Percentiles rank a stretch among this genome's conserved stretches.
Conservation (phyloP, 148 eudicot species). For the Cornus controversa region DNA sequence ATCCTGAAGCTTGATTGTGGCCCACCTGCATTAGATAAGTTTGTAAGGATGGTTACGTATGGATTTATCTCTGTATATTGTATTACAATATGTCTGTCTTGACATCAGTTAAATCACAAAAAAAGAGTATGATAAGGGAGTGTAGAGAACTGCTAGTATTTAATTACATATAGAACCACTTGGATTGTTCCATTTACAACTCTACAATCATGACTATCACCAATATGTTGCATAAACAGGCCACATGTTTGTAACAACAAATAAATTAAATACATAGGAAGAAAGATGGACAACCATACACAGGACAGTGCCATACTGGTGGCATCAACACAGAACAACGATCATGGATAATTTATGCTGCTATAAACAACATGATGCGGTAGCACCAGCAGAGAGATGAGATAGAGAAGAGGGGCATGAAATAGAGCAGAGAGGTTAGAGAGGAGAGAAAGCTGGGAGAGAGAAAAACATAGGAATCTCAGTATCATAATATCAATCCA, state of each 20-base stretch:
- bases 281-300: too few species aligned
- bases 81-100: neutral
- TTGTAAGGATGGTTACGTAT: neutral
- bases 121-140: neutral
- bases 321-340: neutral
- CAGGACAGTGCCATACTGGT: neutral
- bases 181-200: neutral
- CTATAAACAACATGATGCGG: too few species aligned
- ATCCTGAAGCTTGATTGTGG: slow-evolving; percentile 39
- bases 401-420: neutral
- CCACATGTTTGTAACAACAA: neutral
- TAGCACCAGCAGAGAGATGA: too few species aligned
- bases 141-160: neutral
- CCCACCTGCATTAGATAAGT: slow-evolving; percentile 32
- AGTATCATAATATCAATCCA: too few species aligned
- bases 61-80: neutral
- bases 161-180: neutral
- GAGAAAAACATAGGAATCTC: too few species aligned
- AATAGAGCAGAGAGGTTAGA: neutral
- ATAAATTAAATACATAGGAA: neutral
- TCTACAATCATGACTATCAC: neutral
- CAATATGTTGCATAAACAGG: neutral
- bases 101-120: neutral
- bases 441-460: neutral
- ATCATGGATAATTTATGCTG: too few species aligned